Percentiles rank a stretch among this genome's conserved stretches.
These are phyloP conservation scores for Incumbomyces delicatus DNA, from an alignment of 2,329 filamentous ascomycete genomes.

Conservation along the genomic window DNA sequence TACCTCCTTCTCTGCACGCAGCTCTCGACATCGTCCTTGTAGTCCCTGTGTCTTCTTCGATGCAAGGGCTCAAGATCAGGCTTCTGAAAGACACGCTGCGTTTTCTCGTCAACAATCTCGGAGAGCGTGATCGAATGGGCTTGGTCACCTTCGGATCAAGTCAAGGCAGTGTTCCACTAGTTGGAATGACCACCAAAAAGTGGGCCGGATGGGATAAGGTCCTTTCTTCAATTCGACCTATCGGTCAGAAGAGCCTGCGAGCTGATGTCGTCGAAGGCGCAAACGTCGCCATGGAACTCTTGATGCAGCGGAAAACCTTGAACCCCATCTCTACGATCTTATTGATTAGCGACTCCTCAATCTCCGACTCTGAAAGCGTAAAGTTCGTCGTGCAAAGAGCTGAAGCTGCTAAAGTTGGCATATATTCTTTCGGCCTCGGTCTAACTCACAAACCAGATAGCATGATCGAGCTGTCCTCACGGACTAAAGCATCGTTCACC, in stretches of 20 bases:
- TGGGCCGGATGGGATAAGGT: constrained; percentile 89
- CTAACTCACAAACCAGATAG: constrained; percentile 97
- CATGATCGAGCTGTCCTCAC: constrained; percentile 92
- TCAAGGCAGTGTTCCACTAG: constrained; percentile 81
- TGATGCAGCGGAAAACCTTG: constrained; percentile 95
- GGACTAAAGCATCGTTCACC: constrained; percentile 93
- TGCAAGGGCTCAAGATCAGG: constrained; percentile 99
- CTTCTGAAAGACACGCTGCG: constrained; percentile 82
- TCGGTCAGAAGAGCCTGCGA: constrained; percentile 91
- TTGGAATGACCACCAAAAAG: constrained; percentile 94
- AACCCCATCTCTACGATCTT: constrained; percentile 94
- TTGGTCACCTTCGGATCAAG: constrained; percentile 94
- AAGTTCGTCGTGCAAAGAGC: constrained; percentile 96
- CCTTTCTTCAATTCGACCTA: constrained; percentile 76
- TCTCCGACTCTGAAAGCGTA: constrained; percentile 85
- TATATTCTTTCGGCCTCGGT: constrained; percentile 92
- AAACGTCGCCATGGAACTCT: constrained; percentile 93
- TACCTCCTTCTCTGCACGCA: constrained; percentile 59
- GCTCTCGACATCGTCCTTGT: constrained; percentile 94
- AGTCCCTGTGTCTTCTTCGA: constrained; percentile 92
- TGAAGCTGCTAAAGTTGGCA: constrained; percentile 92
- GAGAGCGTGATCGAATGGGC: constrained; percentile 91
- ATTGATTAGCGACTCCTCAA: constrained; percentile 94
- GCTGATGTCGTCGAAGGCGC: constrained; percentile 96
- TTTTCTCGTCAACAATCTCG: constrained; percentile 82